These are phyloP conservation scores for Candida argentea DNA, from an alignment of 805 yeast species.

Conservation along the genomic window DNA sequence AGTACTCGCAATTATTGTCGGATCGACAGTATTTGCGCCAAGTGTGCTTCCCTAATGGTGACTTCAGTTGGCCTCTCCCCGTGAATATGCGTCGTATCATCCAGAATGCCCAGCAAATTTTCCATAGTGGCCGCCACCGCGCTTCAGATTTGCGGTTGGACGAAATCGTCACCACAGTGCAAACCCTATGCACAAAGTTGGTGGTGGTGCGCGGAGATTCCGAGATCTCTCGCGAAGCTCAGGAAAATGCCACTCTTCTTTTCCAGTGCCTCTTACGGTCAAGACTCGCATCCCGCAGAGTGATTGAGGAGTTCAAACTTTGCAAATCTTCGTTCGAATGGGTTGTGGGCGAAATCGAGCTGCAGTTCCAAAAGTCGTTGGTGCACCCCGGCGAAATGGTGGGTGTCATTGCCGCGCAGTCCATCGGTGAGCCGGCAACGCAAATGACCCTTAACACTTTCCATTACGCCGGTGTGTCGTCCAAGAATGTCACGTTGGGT, in stretches of 20 bases:
- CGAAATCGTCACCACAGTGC: constrained; percentile 69
- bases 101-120: constrained; percentile 95
- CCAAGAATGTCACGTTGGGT: constrained; percentile 93
- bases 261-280: constrained; percentile 92
- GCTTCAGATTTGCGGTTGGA: constrained; percentile 84
- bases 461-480: constrained; percentile 97
- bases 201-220: constrained; percentile 78
- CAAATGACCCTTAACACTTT: constrained; percentile 96
- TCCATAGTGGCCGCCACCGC: constrained; percentile 82
- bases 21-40: constrained; percentile 78
- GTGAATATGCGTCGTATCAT: constrained; percentile 93
- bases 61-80: constrained; percentile 94
- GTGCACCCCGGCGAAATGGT: constrained; percentile 99
- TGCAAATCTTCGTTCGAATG: constrained; percentile 85
- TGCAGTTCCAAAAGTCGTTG: constrained; percentile 83
- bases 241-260: constrained; percentile 79
- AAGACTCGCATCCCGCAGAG: constrained; percentile 81
- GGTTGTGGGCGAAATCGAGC: constrained; percentile 90
- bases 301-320: constrained; percentile 81
- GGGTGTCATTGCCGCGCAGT: constrained; percentile 95
- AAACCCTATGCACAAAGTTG: constrained; percentile 54
- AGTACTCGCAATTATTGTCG: constrained; percentile 61
- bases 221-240: constrained; percentile 69
- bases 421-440: constrained; percentile 97
- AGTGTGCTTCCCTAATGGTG: constrained; percentile 84